Percentiles rank a stretch among this genome's conserved stretches.
Conservation (phyloP, 106 monocot genomes). For the Dendrobium catenatum region DNA sequence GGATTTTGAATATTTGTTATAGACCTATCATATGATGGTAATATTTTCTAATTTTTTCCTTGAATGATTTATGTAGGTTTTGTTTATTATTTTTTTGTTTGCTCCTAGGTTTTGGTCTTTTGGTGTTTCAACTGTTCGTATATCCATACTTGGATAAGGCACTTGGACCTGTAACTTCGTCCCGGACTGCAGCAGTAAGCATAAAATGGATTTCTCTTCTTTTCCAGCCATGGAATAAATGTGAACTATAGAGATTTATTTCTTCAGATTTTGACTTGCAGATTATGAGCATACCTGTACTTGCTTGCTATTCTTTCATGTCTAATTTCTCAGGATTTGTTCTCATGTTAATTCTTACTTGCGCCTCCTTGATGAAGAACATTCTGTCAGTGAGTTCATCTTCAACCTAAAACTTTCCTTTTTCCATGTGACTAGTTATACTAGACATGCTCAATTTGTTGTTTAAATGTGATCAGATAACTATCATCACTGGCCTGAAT, state of each 20-base stretch:
- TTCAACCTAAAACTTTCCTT: neutral
- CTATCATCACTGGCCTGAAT: conserved; percentile 19
- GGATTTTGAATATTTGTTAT: too few relatives aligned
- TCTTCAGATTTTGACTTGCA: conserved; percentile 17
- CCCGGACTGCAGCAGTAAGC: conserved; percentile 48
- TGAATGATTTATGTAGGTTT: too few relatives aligned
- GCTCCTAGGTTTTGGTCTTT: conserved; percentile 32
- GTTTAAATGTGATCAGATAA: conserved; percentile 13
- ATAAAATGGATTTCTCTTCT: conserved; percentile 1
- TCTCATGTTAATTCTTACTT: conserved; percentile 41
- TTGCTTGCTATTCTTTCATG: conserved; percentile 52
- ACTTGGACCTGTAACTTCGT: conserved; percentile 24
- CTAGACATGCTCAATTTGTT: neutral
- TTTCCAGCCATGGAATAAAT: neutral
- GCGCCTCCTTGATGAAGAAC: conserved; percentile 62
- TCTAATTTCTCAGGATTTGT: conserved; percentile 41
- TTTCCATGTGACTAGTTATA: neutral
- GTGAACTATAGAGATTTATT: too few relatives aligned
- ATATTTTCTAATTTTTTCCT: too few relatives aligned
- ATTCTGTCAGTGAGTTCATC: conserved; percentile 55
- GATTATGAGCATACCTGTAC: conserved; percentile 46
- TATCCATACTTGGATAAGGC: conserved; percentile 27
- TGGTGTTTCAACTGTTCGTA: conserved; percentile 44
- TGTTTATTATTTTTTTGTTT: neutral
- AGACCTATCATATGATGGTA: too few relatives aligned